These are phyloP conservation scores for Aegilops speltoides DNA, from an alignment of 176 grass and related monocot species.

Conservation along the genomic window DNA sequence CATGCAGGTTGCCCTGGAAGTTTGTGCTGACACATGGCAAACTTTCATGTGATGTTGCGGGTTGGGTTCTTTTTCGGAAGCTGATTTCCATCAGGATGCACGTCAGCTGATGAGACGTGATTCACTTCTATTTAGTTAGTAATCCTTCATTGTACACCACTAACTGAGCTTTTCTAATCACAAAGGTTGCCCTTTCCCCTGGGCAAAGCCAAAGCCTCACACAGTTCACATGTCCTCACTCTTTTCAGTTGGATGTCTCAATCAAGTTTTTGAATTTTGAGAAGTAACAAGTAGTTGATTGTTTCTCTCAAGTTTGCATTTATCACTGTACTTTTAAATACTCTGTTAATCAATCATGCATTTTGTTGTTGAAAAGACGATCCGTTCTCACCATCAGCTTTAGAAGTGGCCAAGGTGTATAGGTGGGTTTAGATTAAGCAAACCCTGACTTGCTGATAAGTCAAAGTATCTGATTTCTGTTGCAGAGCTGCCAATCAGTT, in stretches of 20 bases:
- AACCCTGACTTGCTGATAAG: not conserved
- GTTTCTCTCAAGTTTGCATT: not conserved
- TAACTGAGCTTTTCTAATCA: not conserved
- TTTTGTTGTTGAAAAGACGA: conserved; percentile 9
- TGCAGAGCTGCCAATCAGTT: not conserved
- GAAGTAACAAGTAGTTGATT: not conserved
- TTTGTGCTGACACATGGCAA: conserved; percentile 10
- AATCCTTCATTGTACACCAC: conserved; percentile 1
- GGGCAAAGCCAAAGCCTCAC: conserved; percentile 16
- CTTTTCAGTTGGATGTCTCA: conserved; percentile 52
- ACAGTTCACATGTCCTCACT: conserved; percentile 33
- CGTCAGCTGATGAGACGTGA: conserved; percentile 24
- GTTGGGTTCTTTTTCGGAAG: not conserved
- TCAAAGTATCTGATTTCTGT: not conserved
- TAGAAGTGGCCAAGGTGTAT: not conserved
- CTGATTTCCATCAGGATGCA: conserved; percentile 16
- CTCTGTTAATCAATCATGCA: not conserved
- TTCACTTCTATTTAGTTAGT: conserved; percentile 18
- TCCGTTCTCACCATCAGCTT: not conserved
- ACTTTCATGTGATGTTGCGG: conserved; percentile 25
- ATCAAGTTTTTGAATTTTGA: conserved; percentile 31
- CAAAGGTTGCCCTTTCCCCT: conserved; percentile 18
- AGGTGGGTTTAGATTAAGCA: not conserved
- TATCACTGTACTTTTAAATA: not conserved
- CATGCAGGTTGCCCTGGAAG: conserved; percentile 1